Base-by-base conservation (phyloP, 805 yeast genomes). In the Lipomyces starkeyi region DNA sequence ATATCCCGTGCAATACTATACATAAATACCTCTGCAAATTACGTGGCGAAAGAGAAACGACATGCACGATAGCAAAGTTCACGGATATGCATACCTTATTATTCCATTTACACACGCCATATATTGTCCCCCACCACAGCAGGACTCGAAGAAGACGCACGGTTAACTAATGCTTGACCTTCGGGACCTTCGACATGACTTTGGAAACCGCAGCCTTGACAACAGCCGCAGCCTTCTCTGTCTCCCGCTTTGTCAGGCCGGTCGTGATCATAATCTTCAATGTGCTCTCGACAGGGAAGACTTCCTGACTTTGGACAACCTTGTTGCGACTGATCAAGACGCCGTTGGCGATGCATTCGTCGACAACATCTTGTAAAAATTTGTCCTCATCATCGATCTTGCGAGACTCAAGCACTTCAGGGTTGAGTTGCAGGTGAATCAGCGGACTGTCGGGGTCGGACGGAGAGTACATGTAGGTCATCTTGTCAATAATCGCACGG, bases 231-330 rank as follows among this genome's bases (percentile, higher is more conserved):
- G 86, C 84, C 22, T 76, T 73, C 63, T 75, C 77, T 54, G 87
- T 70, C 66, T 88, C 90, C 17, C 77, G 73, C 53, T 76, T 78
- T 17, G 81, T 76, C 73, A 87, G 79, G 3, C 81, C 84, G 9
- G 84, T 80, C 66, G 84, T 85, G 53, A 86, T 75, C 70, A 81
- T 80, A 29, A 90, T 74, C 64, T 85, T 82, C 72, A 90, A 78
- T 67, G 87, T 86, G 58, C 91, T 91, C 60, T 85, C 83, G 56
- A 88, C 78, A 9, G 95, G 92, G 68, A 90, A 81, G 62, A 87
- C 80, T 76, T 93, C 98, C 75, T 89, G 96, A 72, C 86, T 88
- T 64, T 88, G 81, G 13, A 92, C 83, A 66, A 83, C 82, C 66
- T 86, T 87, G 34, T 87, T 82, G 74, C 97, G 86, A 53, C 87